These are phyloP conservation scores for Populus deltoides DNA, from an alignment of 345 rosid species.

Conservation along the genomic window DNA sequence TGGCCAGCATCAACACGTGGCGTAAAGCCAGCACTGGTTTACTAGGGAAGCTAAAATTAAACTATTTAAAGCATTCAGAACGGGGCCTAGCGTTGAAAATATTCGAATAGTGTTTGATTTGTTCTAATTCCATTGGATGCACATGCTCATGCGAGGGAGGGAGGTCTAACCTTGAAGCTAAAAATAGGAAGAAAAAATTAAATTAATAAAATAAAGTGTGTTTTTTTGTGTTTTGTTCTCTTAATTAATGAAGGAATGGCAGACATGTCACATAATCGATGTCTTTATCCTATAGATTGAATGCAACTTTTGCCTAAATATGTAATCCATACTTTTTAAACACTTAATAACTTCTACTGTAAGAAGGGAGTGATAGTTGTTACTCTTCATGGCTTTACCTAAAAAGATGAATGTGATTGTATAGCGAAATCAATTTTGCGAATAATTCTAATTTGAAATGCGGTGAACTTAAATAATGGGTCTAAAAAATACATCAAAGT, in stretches of 20 bases:
- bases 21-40: not conserved
- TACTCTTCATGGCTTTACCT: not conserved
- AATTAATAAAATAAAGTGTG: not conserved
- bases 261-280: not conserved
- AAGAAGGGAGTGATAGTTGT: not conserved
- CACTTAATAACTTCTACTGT: not conserved
- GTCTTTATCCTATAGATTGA: not conserved
- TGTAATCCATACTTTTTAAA: not conserved
- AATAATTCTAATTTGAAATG: too few relatives aligned
- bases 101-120: not conserved
- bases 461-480: too few relatives aligned
- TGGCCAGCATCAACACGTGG: conserved; percentile 18
- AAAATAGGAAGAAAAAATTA: not conserved
- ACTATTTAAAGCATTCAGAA: not conserved
- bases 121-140: conserved; percentile 15
- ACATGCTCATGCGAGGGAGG: conserved; percentile 30
- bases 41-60: too few relatives aligned
- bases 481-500: too few relatives aligned
- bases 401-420: too few relatives aligned
- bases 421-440: too few relatives aligned
- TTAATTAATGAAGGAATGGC: not conserved
- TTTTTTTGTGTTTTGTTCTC: not conserved
- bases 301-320: conserved; percentile 1
- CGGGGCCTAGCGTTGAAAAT: not conserved
- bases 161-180: not conserved